These are phyloP conservation scores for Tulasnella sp. DNA, from an alignment of 768 basidiomycete genomes.

Conservation along the genomic window DNA sequence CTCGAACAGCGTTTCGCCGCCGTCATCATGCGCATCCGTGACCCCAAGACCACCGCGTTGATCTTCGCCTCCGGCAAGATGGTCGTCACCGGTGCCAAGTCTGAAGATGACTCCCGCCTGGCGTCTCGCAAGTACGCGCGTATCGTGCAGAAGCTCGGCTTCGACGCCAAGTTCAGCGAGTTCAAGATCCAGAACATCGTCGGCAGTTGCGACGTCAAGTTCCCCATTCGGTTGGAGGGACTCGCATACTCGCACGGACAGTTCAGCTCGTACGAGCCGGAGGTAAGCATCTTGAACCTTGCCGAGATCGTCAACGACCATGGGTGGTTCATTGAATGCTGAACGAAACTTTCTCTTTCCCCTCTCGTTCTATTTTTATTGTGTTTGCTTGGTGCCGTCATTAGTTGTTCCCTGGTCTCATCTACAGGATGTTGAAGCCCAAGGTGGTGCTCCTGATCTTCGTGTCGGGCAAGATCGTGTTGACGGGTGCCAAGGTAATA, in stretches of 20 bases:
- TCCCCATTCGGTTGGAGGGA: constrained; percentile 96
- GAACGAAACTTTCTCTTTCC: constrained; percentile 36
- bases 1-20: constrained; percentile 94
- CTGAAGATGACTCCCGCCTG: constrained; percentile 93
- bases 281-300: too few relatives aligned
- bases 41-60: constrained; percentile 98
- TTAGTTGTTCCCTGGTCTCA: too few relatives aligned
- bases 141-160: constrained; percentile 98
- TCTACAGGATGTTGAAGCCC: constrained; percentile 42
- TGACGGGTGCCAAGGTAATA: constrained; percentile 96
- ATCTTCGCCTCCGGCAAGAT: constrained; percentile 99
- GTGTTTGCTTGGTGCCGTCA: too few relatives aligned
- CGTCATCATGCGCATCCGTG: constrained; percentile 99
- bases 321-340: constrained; percentile 79
- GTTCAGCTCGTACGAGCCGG: constrained; percentile 85
- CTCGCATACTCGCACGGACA: constrained; percentile 96
- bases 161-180: constrained; percentile 98
- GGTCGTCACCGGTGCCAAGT: constrained; percentile 99
- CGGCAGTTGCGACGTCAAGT: constrained; percentile 96
- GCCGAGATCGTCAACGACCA: neutral
- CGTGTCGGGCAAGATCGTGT: constrained; percentile 97
- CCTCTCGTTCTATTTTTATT: too few relatives aligned
- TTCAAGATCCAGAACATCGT: constrained; percentile 99
- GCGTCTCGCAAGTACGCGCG: constrained; percentile 98
- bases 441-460: constrained; percentile 98